phyloP scores from a whole-genome alignment of 2,329 filamentous ascomycete genomes.

The Mycocentrospora acerina region DNA sequence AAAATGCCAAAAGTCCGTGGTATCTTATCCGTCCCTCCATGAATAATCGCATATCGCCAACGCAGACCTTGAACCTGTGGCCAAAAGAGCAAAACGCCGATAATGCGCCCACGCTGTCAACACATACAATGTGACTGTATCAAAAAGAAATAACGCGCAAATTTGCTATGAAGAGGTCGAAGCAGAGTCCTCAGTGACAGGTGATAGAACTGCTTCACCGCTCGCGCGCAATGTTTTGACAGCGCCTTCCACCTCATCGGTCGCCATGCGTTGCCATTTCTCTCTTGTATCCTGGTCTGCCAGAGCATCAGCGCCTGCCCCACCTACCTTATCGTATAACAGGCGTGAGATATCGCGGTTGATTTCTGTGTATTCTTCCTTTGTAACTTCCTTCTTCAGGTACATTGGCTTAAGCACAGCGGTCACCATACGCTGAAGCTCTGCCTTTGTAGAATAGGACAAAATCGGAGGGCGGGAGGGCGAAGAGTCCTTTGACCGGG shows the following conservation, averaged over 20 bases:
- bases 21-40: slow-evolving; percentile 5
- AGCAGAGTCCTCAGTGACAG: slow-evolving; percentile 30
- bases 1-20: slow-evolving; percentile 8
- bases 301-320: slow-evolving; percentile 52
- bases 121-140: too few relatives aligned
- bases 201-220: slow-evolving; percentile 16
- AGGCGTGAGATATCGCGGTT: slow-evolving; percentile 87
- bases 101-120: too few relatives aligned
- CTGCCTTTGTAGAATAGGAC: slow-evolving; percentile 81
- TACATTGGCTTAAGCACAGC: slow-evolving; percentile 80
- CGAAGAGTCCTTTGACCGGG: slow-evolving; percentile 64
- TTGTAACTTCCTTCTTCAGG: slow-evolving; percentile 74
- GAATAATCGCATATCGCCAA: slow-evolving; percentile 6
- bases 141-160: background rate
- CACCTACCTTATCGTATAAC: slow-evolving; percentile 71
- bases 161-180: slow-evolving; percentile 26
- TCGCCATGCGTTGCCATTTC: slow-evolving; percentile 75
- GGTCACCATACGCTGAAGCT: slow-evolving; percentile 86
- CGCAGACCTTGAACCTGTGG: background rate
- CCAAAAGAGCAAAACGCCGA: too few relatives aligned
- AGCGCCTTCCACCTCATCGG: slow-evolving; percentile 75
- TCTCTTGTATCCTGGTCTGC: slow-evolving; percentile 64
- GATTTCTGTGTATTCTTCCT: slow-evolving; percentile 89
- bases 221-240: slow-evolving; percentile 47
- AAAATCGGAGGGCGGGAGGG: slow-evolving; percentile 64